Evolutionary conservation across 805 yeast species (phyloP), one percentile per base, ranked within the genome.

Genomic region (Candida sanyiensis): DNA sequence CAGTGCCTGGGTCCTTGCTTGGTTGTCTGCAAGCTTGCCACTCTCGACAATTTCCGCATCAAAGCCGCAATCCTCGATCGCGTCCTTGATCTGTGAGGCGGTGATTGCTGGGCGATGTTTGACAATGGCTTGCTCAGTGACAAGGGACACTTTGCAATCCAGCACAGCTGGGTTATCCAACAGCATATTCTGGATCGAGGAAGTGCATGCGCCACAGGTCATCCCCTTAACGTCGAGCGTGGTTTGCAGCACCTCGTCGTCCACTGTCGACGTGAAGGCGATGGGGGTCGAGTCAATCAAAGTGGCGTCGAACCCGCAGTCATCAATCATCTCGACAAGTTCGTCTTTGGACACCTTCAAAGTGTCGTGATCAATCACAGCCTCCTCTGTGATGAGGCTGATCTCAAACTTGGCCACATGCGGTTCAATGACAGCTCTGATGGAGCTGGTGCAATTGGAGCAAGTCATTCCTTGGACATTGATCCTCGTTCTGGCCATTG

Each of bases 401-500:
- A 89, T 83, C 3, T 73, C 71, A 1, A 70, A 85, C 4, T 59
- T 55, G 4, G 43, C 28, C 2, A 86, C 82, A 10, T 75, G 44
- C 1, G 56, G 54, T 40, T 66, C 62, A 13, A 86, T 52, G 0
- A 80, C 78, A 16, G 60, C 57, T 1, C 79, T 72, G 19, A 90
- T 76, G 0, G 93, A 63, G 4, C 78, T 67, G 1, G 83, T 70
- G 56, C 97, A 90, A 2, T 94, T 73, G 2, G 89, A 79, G 55
- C 97, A 90, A 2, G 97, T 88, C 97, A 89, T 89, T 6, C 97
- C 97, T 1, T 33, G 16, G 2, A 52, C 28, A 28, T 46, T 51
- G 25, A 51, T 35, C 38, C 33, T 43, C 3, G 56, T 46, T 20
- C 25, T 31, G n/a, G 34, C 5, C n/a, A 31, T 12, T n/a, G 25